A percentile compares a stretch with the other conserved stretches of the same genome.
phyloP scores from a whole-genome alignment of 202 grass and related monocot genomes.

The Zizania palustris region DNA sequence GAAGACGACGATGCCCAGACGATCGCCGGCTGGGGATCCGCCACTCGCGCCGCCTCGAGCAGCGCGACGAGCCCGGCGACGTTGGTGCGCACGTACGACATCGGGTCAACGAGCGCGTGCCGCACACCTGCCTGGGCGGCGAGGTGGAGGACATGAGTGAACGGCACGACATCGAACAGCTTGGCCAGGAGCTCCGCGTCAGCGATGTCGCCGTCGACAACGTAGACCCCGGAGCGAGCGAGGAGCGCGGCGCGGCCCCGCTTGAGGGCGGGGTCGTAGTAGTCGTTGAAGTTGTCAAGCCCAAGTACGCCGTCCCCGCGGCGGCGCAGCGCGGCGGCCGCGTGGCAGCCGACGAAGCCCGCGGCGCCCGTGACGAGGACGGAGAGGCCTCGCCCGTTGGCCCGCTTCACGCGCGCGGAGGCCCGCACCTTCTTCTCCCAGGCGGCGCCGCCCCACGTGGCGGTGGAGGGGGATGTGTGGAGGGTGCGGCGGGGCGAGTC shows the following conservation, averaged over 20 bases:
- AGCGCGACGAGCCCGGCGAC: constrained; percentile 70
- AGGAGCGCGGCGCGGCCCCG: constrained; percentile 64
- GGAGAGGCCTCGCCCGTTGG: constrained; percentile 48
- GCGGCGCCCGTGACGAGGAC: constrained; percentile 85
- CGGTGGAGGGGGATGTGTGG: constrained; percentile 42
- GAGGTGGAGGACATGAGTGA: constrained; percentile 89
- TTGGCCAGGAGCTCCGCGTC: constrained; percentile 72
- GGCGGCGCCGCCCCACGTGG: constrained; percentile 69
- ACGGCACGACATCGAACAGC: constrained; percentile 79
- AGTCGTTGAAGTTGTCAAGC: constrained; percentile 85
- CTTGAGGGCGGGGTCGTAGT: constrained; percentile 85
- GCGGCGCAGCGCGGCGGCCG: constrained; percentile 63
- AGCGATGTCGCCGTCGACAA: constrained; percentile 82
- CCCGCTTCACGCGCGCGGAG: constrained; percentile 58
- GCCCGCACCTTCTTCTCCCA: constrained; percentile 82
- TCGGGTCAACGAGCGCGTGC: constrained; percentile 73
- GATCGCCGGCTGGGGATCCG: constrained; percentile 75
- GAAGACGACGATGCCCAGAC: constrained; percentile 91
- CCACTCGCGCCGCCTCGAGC: constrained; percentile 64
- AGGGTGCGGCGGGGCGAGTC: constrained; percentile 64
- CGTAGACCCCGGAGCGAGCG: constrained; percentile 67
- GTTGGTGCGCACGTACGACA: constrained; percentile 78
- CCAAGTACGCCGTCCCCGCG: constrained; percentile 84
- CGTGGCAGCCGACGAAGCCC: constrained; percentile 83
- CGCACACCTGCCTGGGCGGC: constrained; percentile 93